Evolutionary conservation across 1,284 basidiomycete genomes (phyloP).

Genomic region (Stygiomarasmius scandens): DNA sequence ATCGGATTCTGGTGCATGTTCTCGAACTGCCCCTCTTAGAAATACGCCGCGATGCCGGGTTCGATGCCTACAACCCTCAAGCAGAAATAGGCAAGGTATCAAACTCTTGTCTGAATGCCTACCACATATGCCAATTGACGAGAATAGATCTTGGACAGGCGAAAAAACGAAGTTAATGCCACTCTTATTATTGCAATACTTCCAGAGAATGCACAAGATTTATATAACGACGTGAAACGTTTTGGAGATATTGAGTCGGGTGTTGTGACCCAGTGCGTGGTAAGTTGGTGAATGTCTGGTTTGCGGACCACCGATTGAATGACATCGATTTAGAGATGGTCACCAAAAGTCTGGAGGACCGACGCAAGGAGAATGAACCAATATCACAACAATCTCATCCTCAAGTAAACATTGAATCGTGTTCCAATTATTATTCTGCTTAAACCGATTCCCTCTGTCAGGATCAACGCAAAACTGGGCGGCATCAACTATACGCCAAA

Average conservation of each 20-base stretch:
- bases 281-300: slow-evolving; percentile 19
- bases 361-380: slow-evolving; percentile 28
- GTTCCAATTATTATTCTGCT: slow-evolving; percentile 2
- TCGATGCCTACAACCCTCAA: not conserved
- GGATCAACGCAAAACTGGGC: slow-evolving; percentile 44
- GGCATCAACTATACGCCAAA: slow-evolving; percentile 36
- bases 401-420: slow-evolving; percentile 33
- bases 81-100: not conserved
- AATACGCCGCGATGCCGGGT: not conserved
- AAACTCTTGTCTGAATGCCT: not conserved
- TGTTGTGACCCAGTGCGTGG: slow-evolving; percentile 39
- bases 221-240: slow-evolving; percentile 35
- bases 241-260: slow-evolving; percentile 38
- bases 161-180: not conserved
- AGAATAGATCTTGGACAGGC: not conserved
- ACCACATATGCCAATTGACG: not conserved
- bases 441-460: slow-evolving; percentile 15
- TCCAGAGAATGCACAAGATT: slow-evolving; percentile 30
- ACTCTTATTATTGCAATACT: slow-evolving; percentile 8
- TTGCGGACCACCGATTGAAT: not conserved
- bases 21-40: not conserved
- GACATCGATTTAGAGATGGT: slow-evolving; percentile 28
- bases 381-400: slow-evolving; percentile 39
- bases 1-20: not conserved
- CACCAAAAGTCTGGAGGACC: slow-evolving; percentile 25